Evolutionary conservation across 176 grass and related monocot genomes (phyloP).

Genomic region (Chrysopogon serrulatus): DNA sequence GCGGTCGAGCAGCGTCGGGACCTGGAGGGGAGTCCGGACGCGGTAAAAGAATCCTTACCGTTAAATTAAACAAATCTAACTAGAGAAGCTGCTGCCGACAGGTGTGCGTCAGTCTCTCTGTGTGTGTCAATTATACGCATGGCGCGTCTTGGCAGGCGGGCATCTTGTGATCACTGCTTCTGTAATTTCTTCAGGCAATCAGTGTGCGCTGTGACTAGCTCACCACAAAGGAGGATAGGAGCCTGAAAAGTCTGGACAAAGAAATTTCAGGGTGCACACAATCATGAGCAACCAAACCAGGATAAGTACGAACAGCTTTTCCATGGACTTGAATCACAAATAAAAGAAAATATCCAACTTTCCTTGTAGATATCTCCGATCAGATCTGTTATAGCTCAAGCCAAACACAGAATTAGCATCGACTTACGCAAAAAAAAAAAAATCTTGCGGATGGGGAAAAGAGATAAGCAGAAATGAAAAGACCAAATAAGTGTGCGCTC

Average conservation of each 20-base stretch:
- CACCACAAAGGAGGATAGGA: neutral
- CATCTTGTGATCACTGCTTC: neutral
- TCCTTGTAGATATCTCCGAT: too few relatives aligned
- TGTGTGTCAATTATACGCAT: too few relatives aligned
- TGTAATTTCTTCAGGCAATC: neutral
- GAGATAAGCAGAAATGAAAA: neutral
- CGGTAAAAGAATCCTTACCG: too few relatives aligned
- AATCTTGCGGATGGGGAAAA: neutral
- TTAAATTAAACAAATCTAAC: neutral
- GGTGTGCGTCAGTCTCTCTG: neutral
- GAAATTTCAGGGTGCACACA: neutral
- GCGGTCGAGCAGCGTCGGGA: too few relatives aligned
- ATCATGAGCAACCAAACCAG: neutral
- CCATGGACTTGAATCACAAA: neutral
- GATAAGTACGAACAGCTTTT: neutral
- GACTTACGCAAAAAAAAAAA: neutral
- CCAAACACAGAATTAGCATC: neutral
- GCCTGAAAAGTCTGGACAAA: neutral
- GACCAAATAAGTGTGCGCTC: too few relatives aligned
- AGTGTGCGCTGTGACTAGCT: neutral
- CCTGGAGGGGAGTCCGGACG: too few relatives aligned
- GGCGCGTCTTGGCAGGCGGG: neutral
- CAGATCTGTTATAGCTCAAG: neutral
- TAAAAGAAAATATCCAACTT: neutral
- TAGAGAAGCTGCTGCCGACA: neutral